These are phyloP conservation scores for Dactylellina cionopaga DNA, from an alignment of 2,329 filamentous ascomycete species.

Conservation along the genomic window DNA sequence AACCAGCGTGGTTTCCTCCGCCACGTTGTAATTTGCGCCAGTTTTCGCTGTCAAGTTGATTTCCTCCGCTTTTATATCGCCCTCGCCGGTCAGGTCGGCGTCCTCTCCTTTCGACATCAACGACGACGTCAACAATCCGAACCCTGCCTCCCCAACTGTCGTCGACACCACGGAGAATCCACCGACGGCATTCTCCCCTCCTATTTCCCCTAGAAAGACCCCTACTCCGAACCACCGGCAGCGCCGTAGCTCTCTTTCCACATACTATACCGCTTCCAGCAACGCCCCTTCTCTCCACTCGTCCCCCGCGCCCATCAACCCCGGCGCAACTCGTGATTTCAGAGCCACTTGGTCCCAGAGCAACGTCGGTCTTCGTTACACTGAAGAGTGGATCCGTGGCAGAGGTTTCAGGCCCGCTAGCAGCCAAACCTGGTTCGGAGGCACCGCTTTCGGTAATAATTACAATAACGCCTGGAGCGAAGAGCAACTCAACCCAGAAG, in stretches of 20 bases:
- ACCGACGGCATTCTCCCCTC: not conserved
- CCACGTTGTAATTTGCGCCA: conserved; percentile 7
- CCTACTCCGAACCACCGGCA: conserved; percentile 48
- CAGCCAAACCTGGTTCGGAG: conserved; percentile 50
- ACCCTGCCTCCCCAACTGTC: conserved; percentile 33
- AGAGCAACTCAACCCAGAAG: conserved; percentile 10
- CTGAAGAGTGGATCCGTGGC: conserved; percentile 52
- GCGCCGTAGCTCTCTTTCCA: conserved; percentile 43
- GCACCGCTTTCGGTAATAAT: conserved; percentile 34
- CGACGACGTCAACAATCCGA: not conserved
- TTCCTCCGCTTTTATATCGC: conserved; percentile 22
- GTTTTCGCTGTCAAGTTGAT: conserved; percentile 35
- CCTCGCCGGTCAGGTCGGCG: conserved; percentile 30
- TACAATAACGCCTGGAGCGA: conserved; percentile 23
- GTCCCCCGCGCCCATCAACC: conserved; percentile 28
- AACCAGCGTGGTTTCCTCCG: conserved; percentile 6
- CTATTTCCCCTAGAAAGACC: conserved; percentile 32
- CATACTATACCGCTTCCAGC: conserved; percentile 50
- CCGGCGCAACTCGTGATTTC: conserved; percentile 21
- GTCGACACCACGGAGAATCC: conserved; percentile 20
- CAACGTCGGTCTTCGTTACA: conserved; percentile 37
- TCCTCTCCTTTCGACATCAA: conserved; percentile 34
- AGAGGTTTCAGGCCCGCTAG: conserved; percentile 48
- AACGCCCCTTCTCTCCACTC: conserved; percentile 48
- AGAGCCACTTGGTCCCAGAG: conserved; percentile 45